phyloP scores from a whole-genome alignment of 148 eudicot species.

The Chenopodium formosanum region DNA sequence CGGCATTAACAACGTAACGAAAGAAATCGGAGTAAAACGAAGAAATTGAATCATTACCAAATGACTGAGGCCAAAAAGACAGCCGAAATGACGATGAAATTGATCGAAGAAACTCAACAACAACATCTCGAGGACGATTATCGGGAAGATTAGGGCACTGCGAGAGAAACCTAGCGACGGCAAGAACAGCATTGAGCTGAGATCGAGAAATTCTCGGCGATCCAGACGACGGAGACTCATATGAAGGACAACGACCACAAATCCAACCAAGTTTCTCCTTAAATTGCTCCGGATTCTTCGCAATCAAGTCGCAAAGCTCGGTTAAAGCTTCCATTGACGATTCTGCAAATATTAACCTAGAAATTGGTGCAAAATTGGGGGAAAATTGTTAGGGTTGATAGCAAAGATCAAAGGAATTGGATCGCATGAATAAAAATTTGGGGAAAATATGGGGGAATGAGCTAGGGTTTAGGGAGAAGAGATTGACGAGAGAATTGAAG shows the following conservation, averaged over 20 bases:
- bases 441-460: background rate
- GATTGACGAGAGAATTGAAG: background rate
- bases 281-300: conserved; percentile 62
- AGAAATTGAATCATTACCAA: conserved; percentile 35
- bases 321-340: conserved; percentile 64
- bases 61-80: conserved; percentile 86
- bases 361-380: conserved; percentile 2
- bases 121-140: conserved; percentile 41
- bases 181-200: conserved; percentile 72
- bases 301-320: conserved; percentile 85
- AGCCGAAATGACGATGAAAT: conserved; percentile 51
- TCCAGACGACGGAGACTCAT: conserved; percentile 48
- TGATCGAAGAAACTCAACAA: conserved; percentile 56
- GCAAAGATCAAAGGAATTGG: background rate
- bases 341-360: background rate
- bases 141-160: conserved; percentile 51
- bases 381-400: conserved; percentile 4
- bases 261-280: conserved; percentile 70
- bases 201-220: conserved; percentile 65
- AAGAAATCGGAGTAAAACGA: conserved; percentile 59
- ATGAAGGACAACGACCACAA: conserved; percentile 67
- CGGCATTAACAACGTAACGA: conserved; percentile 46
- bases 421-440: conserved; percentile 1
- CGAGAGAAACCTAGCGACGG: conserved; percentile 68
- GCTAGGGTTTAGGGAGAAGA: conserved; percentile 12